A percentile compares a stretch with the other conserved stretches of the same genome.
These are phyloP conservation scores for Cicer pinnatifidum DNA, from an alignment of 306 rosid species.

Conservation along the genomic window DNA sequence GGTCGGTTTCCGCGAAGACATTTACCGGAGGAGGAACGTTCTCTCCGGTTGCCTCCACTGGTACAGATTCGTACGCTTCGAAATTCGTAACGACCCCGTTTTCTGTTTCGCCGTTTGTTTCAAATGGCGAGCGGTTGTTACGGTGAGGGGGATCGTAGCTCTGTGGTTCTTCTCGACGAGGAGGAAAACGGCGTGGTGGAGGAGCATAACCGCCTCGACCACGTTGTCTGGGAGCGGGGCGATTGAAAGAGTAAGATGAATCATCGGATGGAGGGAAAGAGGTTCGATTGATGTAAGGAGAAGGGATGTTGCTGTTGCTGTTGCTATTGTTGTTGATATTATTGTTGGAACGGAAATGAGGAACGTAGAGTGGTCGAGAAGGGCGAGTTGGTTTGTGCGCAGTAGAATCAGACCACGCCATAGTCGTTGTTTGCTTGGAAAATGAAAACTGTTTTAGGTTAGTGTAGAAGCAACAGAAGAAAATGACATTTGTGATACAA, in stretches of 20 bases:
- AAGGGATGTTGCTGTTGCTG: background rate
- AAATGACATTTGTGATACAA: background rate
- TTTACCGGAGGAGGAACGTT: conserved; percentile 65
- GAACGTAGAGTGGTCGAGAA: conserved; percentile 44
- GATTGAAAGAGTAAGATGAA: conserved; percentile 14
- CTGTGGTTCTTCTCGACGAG: background rate
- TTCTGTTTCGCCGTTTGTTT: background rate
- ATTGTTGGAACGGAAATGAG: conserved; percentile 47
- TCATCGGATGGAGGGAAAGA: conserved; percentile 13
- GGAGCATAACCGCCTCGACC: conserved; percentile 30
- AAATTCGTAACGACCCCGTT: conserved; percentile 55
- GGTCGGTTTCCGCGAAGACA: conserved; percentile 61
- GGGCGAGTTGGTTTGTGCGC: conserved; percentile 40
- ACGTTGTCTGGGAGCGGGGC: conserved; percentile 24
- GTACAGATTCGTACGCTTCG: conserved; percentile 79
- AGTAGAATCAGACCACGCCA: conserved; percentile 53
- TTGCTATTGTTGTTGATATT: too few relatives aligned
- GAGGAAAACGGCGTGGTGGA: background rate
- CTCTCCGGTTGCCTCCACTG: conserved; percentile 74
- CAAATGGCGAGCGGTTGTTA: conserved; percentile 3
- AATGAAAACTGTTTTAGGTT: conserved; percentile 26
- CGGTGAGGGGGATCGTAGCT: background rate
- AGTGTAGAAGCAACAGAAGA: background rate
- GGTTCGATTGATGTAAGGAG: background rate
- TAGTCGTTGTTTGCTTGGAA: background rate